Base-by-base conservation (phyloP, 2,329 filamentous ascomycete genomes). In the Colletotrichum lupini region DNA sequence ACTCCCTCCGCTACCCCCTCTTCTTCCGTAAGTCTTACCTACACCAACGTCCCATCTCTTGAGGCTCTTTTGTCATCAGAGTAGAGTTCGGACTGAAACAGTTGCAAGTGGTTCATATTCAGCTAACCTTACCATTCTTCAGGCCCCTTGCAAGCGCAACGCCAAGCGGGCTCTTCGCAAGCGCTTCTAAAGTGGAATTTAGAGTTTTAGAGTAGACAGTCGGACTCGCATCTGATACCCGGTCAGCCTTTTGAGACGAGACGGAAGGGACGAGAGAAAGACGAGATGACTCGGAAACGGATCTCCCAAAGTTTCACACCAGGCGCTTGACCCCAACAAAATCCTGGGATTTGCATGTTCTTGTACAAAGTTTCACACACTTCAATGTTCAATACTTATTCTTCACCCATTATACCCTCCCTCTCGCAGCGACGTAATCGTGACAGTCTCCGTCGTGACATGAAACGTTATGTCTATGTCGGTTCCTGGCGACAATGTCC, bases 351-450 rank as follows among this genome's bases (percentile, higher is more conserved):
- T 69, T 61, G 60, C 70, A 70, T 65, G 67, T 73, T 73, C 70
- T 70, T 73, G 70, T 73, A 73, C 35, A 73, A 70, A 73, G 70
- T 65, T 70, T 49, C 16, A 19, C 42, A 73, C 49, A 72, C 69
- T 60, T 69, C 32, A 57, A 65, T 70, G 70, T 73, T 65, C 70
- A 70, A 70, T 70, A 73, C 66, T 73, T 73, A 72, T 72, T 64
- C 46, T 73, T 57, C 22, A 24, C 58, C 4, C n/a, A 12, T 28
- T 24, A 2, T 24, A 22, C 59, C 26, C 28, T 62, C 24, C 26
- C 35, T 7, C 37, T 22, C 14, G 14, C 37, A 14, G 12, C 46
- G 26, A 56, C 28, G 24, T 22, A 28, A 59, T 35, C 42, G 65
- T 59, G 59, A 69, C 37, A 28, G 14, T 55, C 1, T 35, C 16